A percentile compares a stretch with the other conserved stretches of the same genome.
phyloP scores from a whole-genome alignment of 352 stramenopile genomes.

The Elongisporangium undulatum region DNA sequence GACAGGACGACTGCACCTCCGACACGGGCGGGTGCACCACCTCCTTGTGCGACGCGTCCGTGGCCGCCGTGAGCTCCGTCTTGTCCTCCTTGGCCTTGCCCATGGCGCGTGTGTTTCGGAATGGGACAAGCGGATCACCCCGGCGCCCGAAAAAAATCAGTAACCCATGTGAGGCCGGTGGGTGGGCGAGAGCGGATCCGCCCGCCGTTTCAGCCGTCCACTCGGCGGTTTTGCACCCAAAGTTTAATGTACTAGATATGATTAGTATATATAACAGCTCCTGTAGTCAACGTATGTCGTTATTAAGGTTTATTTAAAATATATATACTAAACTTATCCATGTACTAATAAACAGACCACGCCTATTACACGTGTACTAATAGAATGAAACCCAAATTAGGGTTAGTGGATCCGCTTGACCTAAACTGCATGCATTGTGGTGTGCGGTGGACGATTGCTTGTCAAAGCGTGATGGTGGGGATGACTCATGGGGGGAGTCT shows the following conservation, averaged over 20 bases:
- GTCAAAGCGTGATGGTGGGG: neutral
- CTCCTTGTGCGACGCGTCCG: slow-evolving; percentile 6
- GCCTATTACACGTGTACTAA: neutral
- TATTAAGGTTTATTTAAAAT: too few species aligned
- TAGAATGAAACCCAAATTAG: neutral
- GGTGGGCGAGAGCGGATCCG: neutral
- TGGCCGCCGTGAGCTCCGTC: slow-evolving; percentile 3
- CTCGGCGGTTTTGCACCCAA: neutral
- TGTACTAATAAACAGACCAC: neutral
- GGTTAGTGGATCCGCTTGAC: neutral
- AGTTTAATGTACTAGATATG: too few species aligned
- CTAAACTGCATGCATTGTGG: neutral
- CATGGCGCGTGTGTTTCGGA: slow-evolving; percentile 4
- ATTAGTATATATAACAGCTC: too few species aligned
- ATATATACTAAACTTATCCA: too few species aligned
- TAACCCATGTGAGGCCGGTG: neutral
- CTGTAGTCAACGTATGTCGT: too few species aligned
- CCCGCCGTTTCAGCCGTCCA: neutral
- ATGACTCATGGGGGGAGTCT: slow-evolving; percentile 4
- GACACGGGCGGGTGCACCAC: slow-evolving; percentile 15
- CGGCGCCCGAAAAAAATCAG: neutral
- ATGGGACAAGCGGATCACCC: neutral
- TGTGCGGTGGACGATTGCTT: neutral
- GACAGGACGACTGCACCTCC: slow-evolving; percentile 16
- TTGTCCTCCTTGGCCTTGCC: slow-evolving; percentile 1